Base-by-base conservation (phyloP, 192 early-diverging fungal genomes). In the Backusella psychrophila region DNA sequence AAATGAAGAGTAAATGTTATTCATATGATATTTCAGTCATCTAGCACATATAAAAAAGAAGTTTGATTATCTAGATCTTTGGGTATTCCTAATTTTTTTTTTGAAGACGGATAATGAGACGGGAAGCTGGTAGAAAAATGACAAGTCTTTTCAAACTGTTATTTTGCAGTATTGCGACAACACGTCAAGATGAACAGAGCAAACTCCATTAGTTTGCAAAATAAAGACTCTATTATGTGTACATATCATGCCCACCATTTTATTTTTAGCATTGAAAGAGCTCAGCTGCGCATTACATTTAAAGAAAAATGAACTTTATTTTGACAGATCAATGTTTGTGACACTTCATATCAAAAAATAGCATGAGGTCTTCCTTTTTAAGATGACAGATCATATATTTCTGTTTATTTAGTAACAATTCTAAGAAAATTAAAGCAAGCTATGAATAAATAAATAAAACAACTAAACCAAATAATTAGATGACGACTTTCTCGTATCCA, bases 401-500 rank as follows among this genome's bases (percentile, higher is more conserved):
- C n/a, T 49, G 46, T 49, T 49, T 63, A 29, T 63, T 63, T 26
- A 26, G 9, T 26, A 63, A 63, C 12, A 29, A 29, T 63, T 14
- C 29, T 63, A 63, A 29, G 46, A 56, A 56, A 56, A 56, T 26
- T 9, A 21, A 56, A 11, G n/a, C 11, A n/a, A 19, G 2, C 0
- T 7, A 26, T 9, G 21, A 63, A 29, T 63, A 63, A 63, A 63
- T 59, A 26, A 59, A 12, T 59, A 26, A 59, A 52, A 52, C 15
- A 52, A 59, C 23, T 23, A 59, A 29, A 14, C 26, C 26, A 63
- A 63, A 26, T 4, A 26, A 29, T 29, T 63, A 63, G 12, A 63
- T 7, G 23, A 11, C 9, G 3, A 29, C 21, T 29, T 63, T 63
- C 7, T 53, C 56, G 29, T 80, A 83, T 1, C 75, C 82, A 68